Conservation (phyloP, 352 stramenopile species). For the Pythium sp. region DNA sequence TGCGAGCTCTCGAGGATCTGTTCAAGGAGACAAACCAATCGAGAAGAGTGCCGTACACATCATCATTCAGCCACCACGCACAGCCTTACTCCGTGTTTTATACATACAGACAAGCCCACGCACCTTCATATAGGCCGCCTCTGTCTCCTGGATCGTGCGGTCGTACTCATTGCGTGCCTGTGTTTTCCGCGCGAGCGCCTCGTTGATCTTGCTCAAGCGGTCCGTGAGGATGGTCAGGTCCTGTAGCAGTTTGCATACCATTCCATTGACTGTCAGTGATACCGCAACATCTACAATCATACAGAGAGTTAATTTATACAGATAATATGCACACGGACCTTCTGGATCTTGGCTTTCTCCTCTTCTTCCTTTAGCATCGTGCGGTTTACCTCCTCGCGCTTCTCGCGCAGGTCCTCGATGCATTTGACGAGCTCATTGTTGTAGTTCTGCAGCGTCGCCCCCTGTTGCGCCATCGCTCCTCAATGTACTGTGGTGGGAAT, state of each 20-base stretch:
- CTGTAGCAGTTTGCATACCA: constrained; percentile 17
- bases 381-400: constrained; percentile 90
- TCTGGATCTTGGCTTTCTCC: constrained; percentile 94
- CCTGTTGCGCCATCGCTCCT: constrained; percentile 84
- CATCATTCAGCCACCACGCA: neutral
- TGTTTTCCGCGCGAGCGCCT: constrained; percentile 87
- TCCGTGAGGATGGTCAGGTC: constrained; percentile 91
- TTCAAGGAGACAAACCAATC: too few species aligned
- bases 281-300: neutral
- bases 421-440: constrained; percentile 96
- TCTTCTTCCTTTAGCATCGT: constrained; percentile 94
- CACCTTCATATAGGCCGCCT: constrained; percentile 93
- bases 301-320: neutral
- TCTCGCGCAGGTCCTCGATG: constrained; percentile 93
- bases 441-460: constrained; percentile 93
- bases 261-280: neutral
- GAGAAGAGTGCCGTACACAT: neutral
- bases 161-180: constrained; percentile 93
- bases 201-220: constrained; percentile 90
- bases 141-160: constrained; percentile 92
- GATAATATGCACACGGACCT: constrained; percentile 28
- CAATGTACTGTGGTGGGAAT: neutral
- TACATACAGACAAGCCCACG: neutral
- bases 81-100: too few species aligned
- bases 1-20: constrained; percentile 93